These are phyloP conservation scores for Aspergillus melleus DNA, from an alignment of 2,329 filamentous ascomycete genomes.

Conservation along the genomic window DNA sequence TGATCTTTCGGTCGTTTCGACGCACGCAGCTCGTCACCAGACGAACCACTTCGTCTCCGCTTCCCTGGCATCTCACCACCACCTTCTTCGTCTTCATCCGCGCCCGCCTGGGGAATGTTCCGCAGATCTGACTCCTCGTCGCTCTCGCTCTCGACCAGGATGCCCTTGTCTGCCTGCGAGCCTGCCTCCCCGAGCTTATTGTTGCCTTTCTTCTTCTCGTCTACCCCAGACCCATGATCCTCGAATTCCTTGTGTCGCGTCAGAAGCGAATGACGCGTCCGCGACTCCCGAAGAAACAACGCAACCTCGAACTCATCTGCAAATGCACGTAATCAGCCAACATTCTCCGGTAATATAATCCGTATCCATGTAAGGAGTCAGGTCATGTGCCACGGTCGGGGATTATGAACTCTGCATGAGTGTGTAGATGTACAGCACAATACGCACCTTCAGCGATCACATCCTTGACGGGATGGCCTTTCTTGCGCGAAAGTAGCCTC, in stretches of 20 bases:
- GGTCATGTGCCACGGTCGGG: too few species aligned
- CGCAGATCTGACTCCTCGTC: constrained; percentile 52
- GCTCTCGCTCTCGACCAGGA: constrained; percentile 63
- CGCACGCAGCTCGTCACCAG: constrained; percentile 10
- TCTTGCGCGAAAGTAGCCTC: constrained; percentile 62
- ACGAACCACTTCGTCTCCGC: constrained; percentile 21
- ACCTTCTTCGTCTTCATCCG: constrained; percentile 18
- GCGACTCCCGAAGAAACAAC: constrained; percentile 86
- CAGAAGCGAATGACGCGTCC: constrained; percentile 80
- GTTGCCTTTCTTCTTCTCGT: background rate
- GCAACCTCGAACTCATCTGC: constrained; percentile 93
- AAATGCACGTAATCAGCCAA: constrained; percentile 5
- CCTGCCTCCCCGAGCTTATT: constrained; percentile 24
- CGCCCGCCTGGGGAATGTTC: constrained; percentile 55
- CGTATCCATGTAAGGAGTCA: background rate
- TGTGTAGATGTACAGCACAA: too few species aligned
- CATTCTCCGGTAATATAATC: background rate
- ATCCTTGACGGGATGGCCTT: constrained; percentile 83
- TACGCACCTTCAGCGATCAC: constrained; percentile 71
- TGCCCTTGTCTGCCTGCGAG: constrained; percentile 34
- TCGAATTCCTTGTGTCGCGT: constrained; percentile 80
- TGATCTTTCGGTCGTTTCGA: constrained; percentile 37
- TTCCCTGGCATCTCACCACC: constrained; percentile 4
- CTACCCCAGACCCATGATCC: constrained; percentile 36
- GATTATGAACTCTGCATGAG: too few species aligned